phyloP scores from a whole-genome alignment of 2,329 filamentous ascomycete species.

The Blastomyces percursus region DNA sequence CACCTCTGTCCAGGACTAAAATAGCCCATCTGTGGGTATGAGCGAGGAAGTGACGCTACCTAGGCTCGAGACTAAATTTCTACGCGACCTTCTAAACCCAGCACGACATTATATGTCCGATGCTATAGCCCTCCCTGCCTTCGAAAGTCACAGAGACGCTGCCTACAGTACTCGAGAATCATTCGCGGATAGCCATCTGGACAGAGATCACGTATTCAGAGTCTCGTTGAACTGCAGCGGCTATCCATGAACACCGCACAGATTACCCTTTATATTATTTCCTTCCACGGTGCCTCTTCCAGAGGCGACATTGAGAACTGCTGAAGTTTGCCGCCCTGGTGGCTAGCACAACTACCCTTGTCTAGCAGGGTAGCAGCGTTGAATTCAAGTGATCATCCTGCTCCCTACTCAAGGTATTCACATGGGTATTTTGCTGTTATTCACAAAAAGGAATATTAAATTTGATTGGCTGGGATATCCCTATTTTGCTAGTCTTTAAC shows the following conservation, averaged over 20 bases:
- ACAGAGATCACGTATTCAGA: not conserved
- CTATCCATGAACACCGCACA: not conserved
- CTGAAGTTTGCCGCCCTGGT: not conserved
- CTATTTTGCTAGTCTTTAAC: not conserved
- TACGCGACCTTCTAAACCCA: not conserved
- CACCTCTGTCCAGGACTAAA: not conserved
- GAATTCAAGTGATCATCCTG: not conserved
- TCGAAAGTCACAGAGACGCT: not conserved
- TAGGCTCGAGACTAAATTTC: not conserved
- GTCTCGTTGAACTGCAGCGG: not conserved
- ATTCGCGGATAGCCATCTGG: not conserved
- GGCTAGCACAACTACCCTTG: not conserved
- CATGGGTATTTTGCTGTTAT: not conserved
- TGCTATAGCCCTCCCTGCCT: not conserved
- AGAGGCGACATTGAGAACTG: not conserved
- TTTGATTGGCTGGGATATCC: not conserved
- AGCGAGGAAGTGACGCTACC: not conserved
- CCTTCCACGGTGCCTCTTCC: not conserved
- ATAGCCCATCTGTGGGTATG: not conserved
- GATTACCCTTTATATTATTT: not conserved
- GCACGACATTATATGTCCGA: not conserved
- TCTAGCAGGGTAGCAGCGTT: not conserved
- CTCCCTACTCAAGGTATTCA: not conserved
- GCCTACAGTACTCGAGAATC: not conserved
- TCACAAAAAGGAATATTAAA: not conserved